Evolutionary conservation across 202 grass and related monocot genomes (phyloP).

Genomic region (Bolboschoenoplectus hybrid): DNA sequence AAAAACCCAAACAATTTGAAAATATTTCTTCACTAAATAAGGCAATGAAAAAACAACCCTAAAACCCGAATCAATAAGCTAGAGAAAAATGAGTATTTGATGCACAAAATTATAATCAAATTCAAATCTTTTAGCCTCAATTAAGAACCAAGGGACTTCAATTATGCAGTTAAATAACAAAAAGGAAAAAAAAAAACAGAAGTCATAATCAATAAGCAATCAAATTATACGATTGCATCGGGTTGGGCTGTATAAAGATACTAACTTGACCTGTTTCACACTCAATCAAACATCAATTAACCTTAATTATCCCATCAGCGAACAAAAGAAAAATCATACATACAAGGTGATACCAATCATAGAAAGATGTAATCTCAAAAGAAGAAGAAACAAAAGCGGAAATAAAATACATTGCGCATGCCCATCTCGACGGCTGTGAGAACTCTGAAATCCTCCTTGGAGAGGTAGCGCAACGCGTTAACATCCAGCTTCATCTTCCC

Average conservation of each 20-base stretch:
- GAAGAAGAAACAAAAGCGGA: not conserved
- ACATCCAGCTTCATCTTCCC: slow-evolving; percentile 86
- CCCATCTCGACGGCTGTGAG: slow-evolving; percentile 93
- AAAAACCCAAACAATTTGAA: slow-evolving; percentile 26
- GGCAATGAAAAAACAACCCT: not conserved
- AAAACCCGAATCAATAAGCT: not conserved
- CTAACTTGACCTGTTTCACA: not conserved
- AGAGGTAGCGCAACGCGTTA: slow-evolving; percentile 76
- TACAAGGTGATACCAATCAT: not conserved
- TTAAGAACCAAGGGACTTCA: not conserved
- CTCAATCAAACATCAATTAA: not conserved
- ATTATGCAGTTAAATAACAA: not conserved
- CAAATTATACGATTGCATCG: not conserved
- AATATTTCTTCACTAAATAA: not conserved
- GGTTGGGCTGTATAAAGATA: not conserved
- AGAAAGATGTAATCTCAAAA: not conserved
- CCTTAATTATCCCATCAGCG: not conserved
- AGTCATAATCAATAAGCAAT: not conserved
- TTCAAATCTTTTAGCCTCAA: slow-evolving; percentile 1
- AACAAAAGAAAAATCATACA: not conserved
- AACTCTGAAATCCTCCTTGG: slow-evolving; percentile 89
- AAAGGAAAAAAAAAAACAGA: not conserved
- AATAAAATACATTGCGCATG: slow-evolving; percentile 77
- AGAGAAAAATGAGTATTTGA: not conserved
- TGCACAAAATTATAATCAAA: not conserved